Conservation (phyloP, 805 yeast genomes). For the Brettanomyces anomalus region DNA sequence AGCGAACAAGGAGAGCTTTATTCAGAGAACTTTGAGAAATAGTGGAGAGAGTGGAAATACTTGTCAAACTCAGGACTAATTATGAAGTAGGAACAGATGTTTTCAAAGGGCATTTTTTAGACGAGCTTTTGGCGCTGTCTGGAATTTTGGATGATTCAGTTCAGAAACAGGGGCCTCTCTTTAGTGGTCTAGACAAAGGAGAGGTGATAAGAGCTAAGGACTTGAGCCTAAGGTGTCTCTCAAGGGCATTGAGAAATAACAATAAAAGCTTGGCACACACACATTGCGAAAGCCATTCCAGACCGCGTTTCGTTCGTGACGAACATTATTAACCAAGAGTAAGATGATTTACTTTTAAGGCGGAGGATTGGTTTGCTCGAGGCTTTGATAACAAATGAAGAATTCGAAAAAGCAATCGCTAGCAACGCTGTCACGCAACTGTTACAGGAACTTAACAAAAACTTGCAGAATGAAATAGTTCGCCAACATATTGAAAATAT, state of each 20-base stretch:
- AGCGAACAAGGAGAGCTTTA: too few relatives aligned
- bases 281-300: conserved; percentile 10
- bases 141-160: conserved; percentile 15
- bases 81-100: conserved; percentile 50
- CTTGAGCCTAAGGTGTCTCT: conserved; percentile 48
- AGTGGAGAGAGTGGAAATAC: conserved; percentile 26
- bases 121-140: conserved; percentile 22
- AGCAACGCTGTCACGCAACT: conserved; percentile 16
- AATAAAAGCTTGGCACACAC: conserved; percentile 29
- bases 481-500: conserved; percentile 36
- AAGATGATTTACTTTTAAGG: conserved; percentile 13
- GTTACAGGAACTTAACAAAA: conserved; percentile 14
- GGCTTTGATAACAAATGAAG: conserved; percentile 30
- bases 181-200: conserved; percentile 7
- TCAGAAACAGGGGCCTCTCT: neutral
- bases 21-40: conserved; percentile 1
- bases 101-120: conserved; percentile 19
- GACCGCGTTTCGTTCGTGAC: conserved; percentile 13
- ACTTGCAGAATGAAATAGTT: conserved; percentile 13
- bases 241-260: conserved; percentile 68
- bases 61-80: conserved; percentile 61
- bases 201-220: conserved; percentile 32
- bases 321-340: conserved; percentile 9
- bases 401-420: conserved; percentile 20
- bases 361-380: conserved; percentile 45